phyloP scores from a whole-genome alignment of 2,329 filamentous ascomycete species.

The Pestalotiopsis sp. region DNA sequence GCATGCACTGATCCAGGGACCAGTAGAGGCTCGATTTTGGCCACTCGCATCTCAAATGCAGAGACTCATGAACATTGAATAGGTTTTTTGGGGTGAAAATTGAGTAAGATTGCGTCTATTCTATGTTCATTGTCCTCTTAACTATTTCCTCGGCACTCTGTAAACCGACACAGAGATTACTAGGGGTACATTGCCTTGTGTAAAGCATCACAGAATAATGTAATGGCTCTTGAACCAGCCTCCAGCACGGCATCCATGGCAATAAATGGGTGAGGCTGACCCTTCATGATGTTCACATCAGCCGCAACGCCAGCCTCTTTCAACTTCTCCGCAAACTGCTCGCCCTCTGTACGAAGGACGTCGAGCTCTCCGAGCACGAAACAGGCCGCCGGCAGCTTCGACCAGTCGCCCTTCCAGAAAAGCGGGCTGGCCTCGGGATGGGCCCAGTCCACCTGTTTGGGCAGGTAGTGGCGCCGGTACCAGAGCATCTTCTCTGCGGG shows the following conservation, averaged over 20 bases:
- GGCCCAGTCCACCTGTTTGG: constrained; percentile 44
- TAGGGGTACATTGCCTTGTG: constrained; percentile 21
- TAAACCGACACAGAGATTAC: background rate
- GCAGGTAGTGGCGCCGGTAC: constrained; percentile 62
- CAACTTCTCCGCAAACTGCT: constrained; percentile 52
- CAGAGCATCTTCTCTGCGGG: constrained; percentile 62
- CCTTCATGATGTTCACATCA: constrained; percentile 52
- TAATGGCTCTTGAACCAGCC: constrained; percentile 54
- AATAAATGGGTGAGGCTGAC: constrained; percentile 61
- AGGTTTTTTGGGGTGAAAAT: no score
- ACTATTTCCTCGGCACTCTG: no score
- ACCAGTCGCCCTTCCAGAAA: constrained; percentile 53
- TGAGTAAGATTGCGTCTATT: no score
- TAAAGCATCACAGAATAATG: constrained; percentile 37
- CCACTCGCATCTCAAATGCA: no score
- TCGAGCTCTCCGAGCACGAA: constrained; percentile 59
- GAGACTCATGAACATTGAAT: no score
- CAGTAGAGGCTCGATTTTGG: no score
- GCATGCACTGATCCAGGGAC: no score
- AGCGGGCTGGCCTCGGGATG: constrained; percentile 58
- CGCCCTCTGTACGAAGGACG: constrained; percentile 57
- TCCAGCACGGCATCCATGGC: constrained; percentile 59
- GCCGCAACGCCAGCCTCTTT: constrained; percentile 46
- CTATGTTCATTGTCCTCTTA: no score
- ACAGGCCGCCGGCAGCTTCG: constrained; percentile 49